A percentile compares a stretch with the other conserved stretches of the same genome.
phyloP scores from a whole-genome alignment of 495 filamentous ascomycete species.

The Neurospora cerealis region DNA sequence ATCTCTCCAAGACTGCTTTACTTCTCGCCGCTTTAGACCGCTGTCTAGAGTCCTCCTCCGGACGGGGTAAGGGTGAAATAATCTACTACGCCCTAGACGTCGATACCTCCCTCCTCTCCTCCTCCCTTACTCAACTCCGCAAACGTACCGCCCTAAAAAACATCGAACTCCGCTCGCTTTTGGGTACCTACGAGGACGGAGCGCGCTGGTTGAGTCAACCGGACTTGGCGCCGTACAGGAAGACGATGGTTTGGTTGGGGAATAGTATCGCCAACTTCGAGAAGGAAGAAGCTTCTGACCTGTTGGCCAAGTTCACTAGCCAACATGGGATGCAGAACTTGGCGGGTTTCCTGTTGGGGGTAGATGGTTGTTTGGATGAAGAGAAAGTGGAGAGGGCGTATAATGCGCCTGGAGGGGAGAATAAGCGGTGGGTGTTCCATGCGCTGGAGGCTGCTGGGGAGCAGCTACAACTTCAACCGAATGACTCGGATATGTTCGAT shows the following conservation, averaged over 20 bases:
- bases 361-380: slow-evolving; percentile 7
- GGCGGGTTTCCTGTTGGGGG: slow-evolving; percentile 2
- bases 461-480: neutral
- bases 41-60: too few species aligned
- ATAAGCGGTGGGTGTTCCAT: slow-evolving; percentile 5
- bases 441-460: slow-evolving; percentile 3
- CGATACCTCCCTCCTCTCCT: slow-evolving; percentile 1
- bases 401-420: neutral
- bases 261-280: slow-evolving; percentile 8
- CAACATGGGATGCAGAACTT: neutral
- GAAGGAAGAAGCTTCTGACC: neutral
- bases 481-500: neutral
- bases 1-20: slow-evolving; percentile 6
- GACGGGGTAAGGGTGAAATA: too few species aligned
- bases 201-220: slow-evolving; percentile 2
- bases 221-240: neutral
- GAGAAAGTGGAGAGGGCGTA: slow-evolving; percentile 2
- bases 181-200: slow-evolving; percentile 9
- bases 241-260: slow-evolving; percentile 6
- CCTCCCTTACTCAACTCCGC: neutral
- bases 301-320: neutral
- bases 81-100: slow-evolving; percentile 13
- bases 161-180: slow-evolving; percentile 2
- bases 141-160: neutral
- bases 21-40: slow-evolving; percentile 2